Conservation (phyloP, 2,329 filamentous ascomycete species). For the Aspergillus piperis region DNA sequence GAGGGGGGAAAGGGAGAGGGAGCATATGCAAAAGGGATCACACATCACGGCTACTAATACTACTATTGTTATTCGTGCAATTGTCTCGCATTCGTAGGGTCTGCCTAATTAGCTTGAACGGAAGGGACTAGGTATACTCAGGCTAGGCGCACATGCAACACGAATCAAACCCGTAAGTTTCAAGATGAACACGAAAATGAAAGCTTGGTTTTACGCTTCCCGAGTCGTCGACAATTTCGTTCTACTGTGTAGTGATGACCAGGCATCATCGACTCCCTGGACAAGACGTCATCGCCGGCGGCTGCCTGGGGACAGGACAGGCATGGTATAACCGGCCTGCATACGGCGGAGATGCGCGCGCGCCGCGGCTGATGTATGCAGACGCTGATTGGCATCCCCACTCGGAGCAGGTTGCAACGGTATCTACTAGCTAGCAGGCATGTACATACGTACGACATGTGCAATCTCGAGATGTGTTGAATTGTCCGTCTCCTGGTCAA, state of each 20-base stretch:
- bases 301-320: background rate
- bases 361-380: conserved; percentile 1
- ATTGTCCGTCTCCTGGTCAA: background rate
- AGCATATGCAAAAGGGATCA: background rate
- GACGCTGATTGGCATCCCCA: background rate
- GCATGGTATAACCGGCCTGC: background rate
- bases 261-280: background rate
- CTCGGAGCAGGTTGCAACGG: background rate
- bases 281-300: background rate
- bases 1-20: background rate
- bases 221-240: too few relatives aligned
- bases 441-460: background rate
- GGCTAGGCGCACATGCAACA: background rate
- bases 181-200: background rate
- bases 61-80: too few relatives aligned
- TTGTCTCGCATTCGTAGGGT: background rate
- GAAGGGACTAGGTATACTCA: background rate
- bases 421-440: too few relatives aligned
- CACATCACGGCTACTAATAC: too few relatives aligned
- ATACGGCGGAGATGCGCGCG: background rate
- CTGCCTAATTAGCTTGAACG: background rate
- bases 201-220: background rate
- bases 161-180: background rate
- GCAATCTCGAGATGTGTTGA: background rate
- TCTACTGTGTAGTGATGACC: background rate